A percentile compares a stretch with the other conserved stretches of the same genome.
phyloP scores from a whole-genome alignment of 352 stramenopile genomes.

The Phytophthora ramorum region DNA sequence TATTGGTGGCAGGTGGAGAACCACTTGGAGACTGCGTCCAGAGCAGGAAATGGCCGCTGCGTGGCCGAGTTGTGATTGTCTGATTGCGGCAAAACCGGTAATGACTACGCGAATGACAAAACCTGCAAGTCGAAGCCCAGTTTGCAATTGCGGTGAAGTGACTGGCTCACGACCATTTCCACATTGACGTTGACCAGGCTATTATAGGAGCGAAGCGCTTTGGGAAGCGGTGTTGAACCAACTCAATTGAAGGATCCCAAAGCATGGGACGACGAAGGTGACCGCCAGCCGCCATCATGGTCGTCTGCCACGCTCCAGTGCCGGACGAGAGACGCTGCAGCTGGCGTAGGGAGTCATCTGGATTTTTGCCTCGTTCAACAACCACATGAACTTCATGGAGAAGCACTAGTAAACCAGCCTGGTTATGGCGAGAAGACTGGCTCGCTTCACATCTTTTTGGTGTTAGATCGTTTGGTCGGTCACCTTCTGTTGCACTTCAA shows the following conservation, averaged over 20 bases:
- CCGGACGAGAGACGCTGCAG: neutral
- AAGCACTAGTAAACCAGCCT: constrained; percentile 10
- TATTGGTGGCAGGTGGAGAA: constrained; percentile 1
- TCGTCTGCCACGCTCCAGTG: constrained; percentile 4
- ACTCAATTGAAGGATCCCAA: constrained; percentile 6
- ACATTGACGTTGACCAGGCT: constrained; percentile 4
- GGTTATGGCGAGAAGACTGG: constrained; percentile 24
- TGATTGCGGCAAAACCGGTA: constrained; percentile 24
- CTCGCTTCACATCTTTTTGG: constrained; percentile 16
- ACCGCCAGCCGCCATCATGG: constrained; percentile 6
- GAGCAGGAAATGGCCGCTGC: constrained; percentile 24
- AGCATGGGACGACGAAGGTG: constrained; percentile 9
- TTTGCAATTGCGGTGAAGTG: constrained; percentile 15
- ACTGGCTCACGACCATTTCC: neutral
- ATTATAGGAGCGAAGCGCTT: constrained; percentile 9
- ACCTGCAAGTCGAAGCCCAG: constrained; percentile 8
- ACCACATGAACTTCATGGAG: constrained; percentile 13
- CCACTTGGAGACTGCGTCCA: constrained; percentile 17
- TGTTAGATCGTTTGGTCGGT: constrained; percentile 4
- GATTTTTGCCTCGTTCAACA: constrained; percentile 18
- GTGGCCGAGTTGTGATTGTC: constrained; percentile 20
- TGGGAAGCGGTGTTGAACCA: constrained; percentile 8
- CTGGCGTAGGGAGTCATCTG: neutral
- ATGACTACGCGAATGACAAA: constrained; percentile 30
- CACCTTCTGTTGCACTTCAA: neutral